Evolutionary conservation across 495 filamentous ascomycete species (phyloP).

Genomic region (Sphaerosporella brunnea): DNA sequence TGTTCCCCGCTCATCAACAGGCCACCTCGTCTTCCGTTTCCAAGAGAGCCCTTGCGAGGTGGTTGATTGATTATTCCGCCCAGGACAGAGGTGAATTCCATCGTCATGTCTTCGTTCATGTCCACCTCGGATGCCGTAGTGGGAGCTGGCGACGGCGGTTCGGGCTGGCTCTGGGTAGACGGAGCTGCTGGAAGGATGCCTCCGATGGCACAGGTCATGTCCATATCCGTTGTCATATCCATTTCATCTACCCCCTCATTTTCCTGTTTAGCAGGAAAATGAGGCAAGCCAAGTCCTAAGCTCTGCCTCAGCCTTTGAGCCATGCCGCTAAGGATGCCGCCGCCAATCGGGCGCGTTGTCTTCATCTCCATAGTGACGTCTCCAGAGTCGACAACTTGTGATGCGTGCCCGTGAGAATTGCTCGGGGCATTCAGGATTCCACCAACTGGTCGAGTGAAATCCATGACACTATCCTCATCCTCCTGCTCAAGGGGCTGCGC

Average conservation of each 20-base stretch:
- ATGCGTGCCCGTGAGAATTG: slow-evolving; percentile 6
- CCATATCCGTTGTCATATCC: slow-evolving; percentile 48
- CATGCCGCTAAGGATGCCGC: slow-evolving; percentile 13
- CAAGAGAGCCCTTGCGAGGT: slow-evolving; percentile 35
- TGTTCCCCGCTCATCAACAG: slow-evolving; percentile 24
- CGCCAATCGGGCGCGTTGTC: slow-evolving; percentile 63
- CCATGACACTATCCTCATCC: slow-evolving; percentile 33
- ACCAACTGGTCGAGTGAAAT: slow-evolving; percentile 40
- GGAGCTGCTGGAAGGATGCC: slow-evolving; percentile 39
- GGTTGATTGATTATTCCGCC: slow-evolving; percentile 45
- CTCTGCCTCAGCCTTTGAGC: background rate
- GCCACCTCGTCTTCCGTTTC: slow-evolving; percentile 18
- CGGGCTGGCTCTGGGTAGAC: background rate
- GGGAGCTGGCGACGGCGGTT: slow-evolving; percentile 5
- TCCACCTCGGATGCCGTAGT: slow-evolving; percentile 10
- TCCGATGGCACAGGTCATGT: slow-evolving; percentile 68
- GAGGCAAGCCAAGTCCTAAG: background rate
- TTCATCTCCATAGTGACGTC: slow-evolving; percentile 52
- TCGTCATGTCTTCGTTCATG: slow-evolving; percentile 53
- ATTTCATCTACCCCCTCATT: slow-evolving; percentile 28
- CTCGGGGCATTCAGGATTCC: slow-evolving; percentile 30
- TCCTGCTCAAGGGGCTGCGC: slow-evolving; percentile 14
- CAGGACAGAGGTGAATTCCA: slow-evolving; percentile 69
- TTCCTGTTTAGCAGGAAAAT: too few relatives aligned
- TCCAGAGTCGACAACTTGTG: background rate